Evolutionary conservation across 192 early-diverging fungal species (phyloP), one percentile per base, ranked within the genome.

Genomic region (Backusella mclennaniae): DNA sequence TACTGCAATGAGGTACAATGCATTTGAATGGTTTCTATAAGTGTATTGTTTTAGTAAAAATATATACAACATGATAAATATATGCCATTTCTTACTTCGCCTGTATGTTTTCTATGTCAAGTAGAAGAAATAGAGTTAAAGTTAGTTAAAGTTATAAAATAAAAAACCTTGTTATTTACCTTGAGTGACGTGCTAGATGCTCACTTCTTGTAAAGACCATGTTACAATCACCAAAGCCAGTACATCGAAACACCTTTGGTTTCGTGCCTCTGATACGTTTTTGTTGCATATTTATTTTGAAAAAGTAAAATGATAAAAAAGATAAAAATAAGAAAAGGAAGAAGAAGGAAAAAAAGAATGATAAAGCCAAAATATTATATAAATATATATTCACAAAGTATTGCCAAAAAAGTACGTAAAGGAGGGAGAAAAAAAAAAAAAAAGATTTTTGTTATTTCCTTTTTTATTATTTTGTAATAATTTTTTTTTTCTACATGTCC

Each of bases 11-110:
- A 44, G 90, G 86, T 11, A 91, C 86, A 12, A 93, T 82, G 52
- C 92, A 93, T 69, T 89, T 82, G 84, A 92, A 93, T 0, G 92
- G 92, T 88, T 93, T 89, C 85, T 93, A 39, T 5, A 66, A 36
- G 38, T 3, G 42, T 1, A 38, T 52, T 3, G 31, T 0, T n/a
- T 67, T 69, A 75, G 19, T 15, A 67, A 31, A 19, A 0, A 3
- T 33, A 3, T 33, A 33, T 3, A 4, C 7, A 66, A 7, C 39
- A 66, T 46, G 35, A 33, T 15, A 3, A 52, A 15, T 33, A 31
- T 12, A 41, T 35, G 23, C 29, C 31, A 73, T 8, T 14, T 41
- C 70, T 67, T 79, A 80, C 82, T 67, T 83, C 82, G 46, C 82
- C 82, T 7, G 82, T 84, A 35, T 84, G 82, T 67, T 84, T 84